Evolutionary conservation across 768 basidiomycete species (phyloP), one percentile per base, ranked within the genome.

Genomic region (Scleroderma bovista): DNA sequence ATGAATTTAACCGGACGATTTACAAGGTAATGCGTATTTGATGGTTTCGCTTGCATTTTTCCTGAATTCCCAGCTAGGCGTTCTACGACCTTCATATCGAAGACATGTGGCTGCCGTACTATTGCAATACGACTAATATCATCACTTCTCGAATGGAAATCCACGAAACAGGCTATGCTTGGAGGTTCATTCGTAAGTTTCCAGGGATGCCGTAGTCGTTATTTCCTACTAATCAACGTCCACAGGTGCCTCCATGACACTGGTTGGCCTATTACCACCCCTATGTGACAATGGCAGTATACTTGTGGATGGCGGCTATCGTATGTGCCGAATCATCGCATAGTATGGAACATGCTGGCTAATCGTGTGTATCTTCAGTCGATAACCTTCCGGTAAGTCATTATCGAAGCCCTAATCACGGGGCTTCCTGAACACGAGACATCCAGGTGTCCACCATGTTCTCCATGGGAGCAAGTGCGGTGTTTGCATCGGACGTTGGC

Each of bases 51-150:
- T 48, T 42, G 32, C 31, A 36, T 42, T 7, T n/a, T 31, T 40
- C 2, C 47, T 58, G 12, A 61, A n/a, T 17, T 24, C 33, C 56
- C 55, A 29, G 55, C 24, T 60, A 91, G 80, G 82, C 89, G 16
- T 95, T 96, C 65, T 95, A 93, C 58, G 92, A 91, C 66, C 80
- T 93, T 37, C 93, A 97, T 58, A 92, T 92, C 36, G 88, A 93
- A 68, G 94, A 96, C 69, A 95, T 96, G 89, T 98, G 95, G 96
- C 75, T 99, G 6, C 96, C 95, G 4, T 97, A 83, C 72, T 98
- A 95, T 70, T 96, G 93, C 69, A 98, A 98, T 60, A 91, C 95
- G 2, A 95, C 96, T 17, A 97, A 97, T 60, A 96, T 99, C 65
- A 93, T 86, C 46, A 91, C 89, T 40, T 96, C 93, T 9, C 79